phyloP scores from a whole-genome alignment of 2,329 filamentous ascomycete species.

The Phialemoniopsis sp. region DNA sequence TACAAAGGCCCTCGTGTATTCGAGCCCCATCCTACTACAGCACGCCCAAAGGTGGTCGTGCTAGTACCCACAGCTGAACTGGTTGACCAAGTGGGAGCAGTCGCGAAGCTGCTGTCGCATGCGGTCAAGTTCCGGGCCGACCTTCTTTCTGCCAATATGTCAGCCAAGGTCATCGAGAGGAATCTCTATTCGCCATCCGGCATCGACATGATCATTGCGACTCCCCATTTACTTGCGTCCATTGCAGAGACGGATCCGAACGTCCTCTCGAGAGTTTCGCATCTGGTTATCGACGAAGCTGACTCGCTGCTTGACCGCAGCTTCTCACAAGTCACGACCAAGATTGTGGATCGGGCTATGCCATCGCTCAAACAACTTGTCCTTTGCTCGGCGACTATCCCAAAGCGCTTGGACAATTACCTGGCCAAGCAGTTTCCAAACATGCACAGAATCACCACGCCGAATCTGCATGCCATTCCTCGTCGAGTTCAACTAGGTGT shows the following conservation, averaged over 20 bases:
- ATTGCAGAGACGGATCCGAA: slow-evolving; percentile 89
- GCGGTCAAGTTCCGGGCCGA: slow-evolving; percentile 82
- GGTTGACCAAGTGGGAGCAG: slow-evolving; percentile 76
- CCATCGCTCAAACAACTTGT: slow-evolving; percentile 84
- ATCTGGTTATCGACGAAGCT: slow-evolving; percentile 90
- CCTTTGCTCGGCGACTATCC: slow-evolving; percentile 94
- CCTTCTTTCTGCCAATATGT: slow-evolving; percentile 74
- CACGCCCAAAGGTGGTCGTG: slow-evolving; percentile 77
- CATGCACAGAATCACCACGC: slow-evolving; percentile 83
- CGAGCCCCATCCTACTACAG: slow-evolving; percentile 68
- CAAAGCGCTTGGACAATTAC: slow-evolving; percentile 79
- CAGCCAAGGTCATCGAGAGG: slow-evolving; percentile 74
- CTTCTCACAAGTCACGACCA: slow-evolving; percentile 78
- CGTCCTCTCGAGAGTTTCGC: slow-evolving; percentile 83
- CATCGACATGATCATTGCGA: slow-evolving; percentile 82
- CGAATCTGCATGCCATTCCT: slow-evolving; percentile 93
- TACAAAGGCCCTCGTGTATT: slow-evolving; percentile 54
- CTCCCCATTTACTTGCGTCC: slow-evolving; percentile 82
- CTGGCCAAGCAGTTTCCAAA: slow-evolving; percentile 79
- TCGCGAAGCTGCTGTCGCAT: slow-evolving; percentile 81
- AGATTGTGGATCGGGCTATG: slow-evolving; percentile 75
- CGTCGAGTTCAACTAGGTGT: slow-evolving; percentile 91
- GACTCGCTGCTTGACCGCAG: slow-evolving; percentile 94
- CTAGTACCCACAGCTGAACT: slow-evolving; percentile 91
- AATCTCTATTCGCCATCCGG: slow-evolving; percentile 77